These are phyloP conservation scores for Aegilops umbellulata DNA, from an alignment of 176 grass and related monocot species.

Conservation along the genomic window DNA sequence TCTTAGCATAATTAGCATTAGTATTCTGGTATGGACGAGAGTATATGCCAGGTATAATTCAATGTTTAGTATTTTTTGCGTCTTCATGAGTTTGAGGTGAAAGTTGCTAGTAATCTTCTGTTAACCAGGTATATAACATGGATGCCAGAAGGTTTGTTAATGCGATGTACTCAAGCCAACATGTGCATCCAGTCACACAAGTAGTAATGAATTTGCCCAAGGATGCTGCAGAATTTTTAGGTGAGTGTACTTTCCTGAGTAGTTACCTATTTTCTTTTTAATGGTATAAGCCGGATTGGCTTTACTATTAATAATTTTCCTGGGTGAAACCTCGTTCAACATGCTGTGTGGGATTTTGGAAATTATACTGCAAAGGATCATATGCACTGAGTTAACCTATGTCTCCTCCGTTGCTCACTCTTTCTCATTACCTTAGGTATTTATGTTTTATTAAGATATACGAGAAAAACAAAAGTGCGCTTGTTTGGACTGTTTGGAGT, in stretches of 20 bases:
- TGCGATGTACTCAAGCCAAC: conserved; percentile 63
- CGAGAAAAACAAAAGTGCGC: too few relatives aligned
- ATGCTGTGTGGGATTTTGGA: not conserved
- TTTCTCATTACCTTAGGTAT: not conserved
- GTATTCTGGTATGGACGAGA: not conserved
- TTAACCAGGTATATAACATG: conserved; percentile 78
- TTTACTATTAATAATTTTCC: not conserved
- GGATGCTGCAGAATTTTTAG: conserved; percentile 79
- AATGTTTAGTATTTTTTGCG: not conserved
- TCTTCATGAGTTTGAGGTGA: not conserved
- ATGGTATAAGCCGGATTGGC: not conserved
- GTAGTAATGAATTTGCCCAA: conserved; percentile 98
- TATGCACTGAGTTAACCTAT: not conserved
- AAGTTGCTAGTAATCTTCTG: not conserved
- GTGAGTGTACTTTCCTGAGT: conserved; percentile 28
- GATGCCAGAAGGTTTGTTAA: conserved; percentile 87
- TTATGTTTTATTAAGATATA: not conserved
- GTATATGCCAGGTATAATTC: not conserved
- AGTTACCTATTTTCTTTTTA: not conserved
- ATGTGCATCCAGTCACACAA: conserved; percentile 64
- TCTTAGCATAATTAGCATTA: not conserved
- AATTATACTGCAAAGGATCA: not conserved
- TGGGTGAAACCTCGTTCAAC: not conserved
- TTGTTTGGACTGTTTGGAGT: too few relatives aligned
- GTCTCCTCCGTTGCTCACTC: not conserved